phyloP scores from a whole-genome alignment of 1,139 yeast species.

The Suhomyces chickasaworum region DNA sequence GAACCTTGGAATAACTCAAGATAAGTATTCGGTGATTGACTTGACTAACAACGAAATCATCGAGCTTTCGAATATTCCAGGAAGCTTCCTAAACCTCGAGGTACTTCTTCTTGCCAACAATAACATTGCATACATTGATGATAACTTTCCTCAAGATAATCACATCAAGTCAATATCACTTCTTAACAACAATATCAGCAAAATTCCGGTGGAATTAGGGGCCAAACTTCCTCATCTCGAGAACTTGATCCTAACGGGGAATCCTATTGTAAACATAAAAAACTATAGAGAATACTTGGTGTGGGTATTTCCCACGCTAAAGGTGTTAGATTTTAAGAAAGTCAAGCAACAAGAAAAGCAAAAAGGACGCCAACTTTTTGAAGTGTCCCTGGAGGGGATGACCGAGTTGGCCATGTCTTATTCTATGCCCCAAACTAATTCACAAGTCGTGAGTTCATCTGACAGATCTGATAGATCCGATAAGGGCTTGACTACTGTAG shows the following conservation, averaged over 20 bases:
- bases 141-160: constrained; percentile 27
- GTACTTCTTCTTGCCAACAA: constrained; percentile 62
- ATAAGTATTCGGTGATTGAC: constrained; percentile 57
- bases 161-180: constrained; percentile 52
- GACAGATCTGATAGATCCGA: constrained; percentile 1
- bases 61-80: constrained; percentile 55
- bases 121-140: constrained; percentile 43
- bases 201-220: constrained; percentile 29
- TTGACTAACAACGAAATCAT: constrained; percentile 65
- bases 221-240: constrained; percentile 38
- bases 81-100: constrained; percentile 40
- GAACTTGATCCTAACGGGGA: constrained; percentile 57
- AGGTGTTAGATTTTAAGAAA: constrained; percentile 66
- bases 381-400: constrained; percentile 25
- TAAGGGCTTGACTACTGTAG: constrained; percentile 22
- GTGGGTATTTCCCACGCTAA: constrained; percentile 63
- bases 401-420: constrained; percentile 18
- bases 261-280: constrained; percentile 56
- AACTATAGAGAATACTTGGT: constrained; percentile 63
- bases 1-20: constrained; percentile 35
- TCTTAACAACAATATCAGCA: constrained; percentile 51
- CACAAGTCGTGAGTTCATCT: neutral
- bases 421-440: neutral
- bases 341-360: constrained; percentile 58
- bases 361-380: constrained; percentile 48